Conservation (phyloP, 331 rosid genomes). For the Rosa hybrid region DNA sequence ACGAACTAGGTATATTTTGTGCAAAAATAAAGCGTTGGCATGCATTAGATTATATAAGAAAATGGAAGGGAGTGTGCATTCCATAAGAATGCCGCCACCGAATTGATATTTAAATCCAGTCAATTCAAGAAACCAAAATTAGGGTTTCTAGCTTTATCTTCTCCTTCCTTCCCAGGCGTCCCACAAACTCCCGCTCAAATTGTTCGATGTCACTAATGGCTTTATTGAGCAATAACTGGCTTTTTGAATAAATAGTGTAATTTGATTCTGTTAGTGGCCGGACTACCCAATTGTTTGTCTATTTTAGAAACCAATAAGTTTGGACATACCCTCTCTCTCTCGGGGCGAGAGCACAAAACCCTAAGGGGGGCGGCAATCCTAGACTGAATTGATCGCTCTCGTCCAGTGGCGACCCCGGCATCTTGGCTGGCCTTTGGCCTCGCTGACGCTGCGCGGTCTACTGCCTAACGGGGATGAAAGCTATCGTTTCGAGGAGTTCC, state of each 20-base stretch:
- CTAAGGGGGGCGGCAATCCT: background rate
- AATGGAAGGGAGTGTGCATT: no score
- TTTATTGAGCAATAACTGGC: background rate
- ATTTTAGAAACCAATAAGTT: background rate
- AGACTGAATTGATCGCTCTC: no score
- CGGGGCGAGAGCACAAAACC: background rate
- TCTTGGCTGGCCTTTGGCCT: no score
- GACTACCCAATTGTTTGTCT: background rate
- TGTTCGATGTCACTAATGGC: background rate
- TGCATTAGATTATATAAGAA: no score
- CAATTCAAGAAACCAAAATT: constrained; percentile 6
- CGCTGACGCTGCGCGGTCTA: no score
- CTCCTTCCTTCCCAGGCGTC: constrained; percentile 17
- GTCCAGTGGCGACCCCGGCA: no score
- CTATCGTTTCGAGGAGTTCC: no score
- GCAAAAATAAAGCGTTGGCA: no score
- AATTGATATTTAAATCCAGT: no score
- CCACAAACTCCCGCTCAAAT: constrained; percentile 22
- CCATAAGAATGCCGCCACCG: no score
- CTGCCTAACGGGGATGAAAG: no score
- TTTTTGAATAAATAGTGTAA: background rate
- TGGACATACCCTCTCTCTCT: background rate
- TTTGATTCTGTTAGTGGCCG: background rate
- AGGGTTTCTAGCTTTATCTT: constrained; percentile 24
- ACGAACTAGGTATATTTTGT: no score